Base-by-base conservation (phyloP, 257 asterid genomes). In the Galeopsis tetrahit region DNA sequence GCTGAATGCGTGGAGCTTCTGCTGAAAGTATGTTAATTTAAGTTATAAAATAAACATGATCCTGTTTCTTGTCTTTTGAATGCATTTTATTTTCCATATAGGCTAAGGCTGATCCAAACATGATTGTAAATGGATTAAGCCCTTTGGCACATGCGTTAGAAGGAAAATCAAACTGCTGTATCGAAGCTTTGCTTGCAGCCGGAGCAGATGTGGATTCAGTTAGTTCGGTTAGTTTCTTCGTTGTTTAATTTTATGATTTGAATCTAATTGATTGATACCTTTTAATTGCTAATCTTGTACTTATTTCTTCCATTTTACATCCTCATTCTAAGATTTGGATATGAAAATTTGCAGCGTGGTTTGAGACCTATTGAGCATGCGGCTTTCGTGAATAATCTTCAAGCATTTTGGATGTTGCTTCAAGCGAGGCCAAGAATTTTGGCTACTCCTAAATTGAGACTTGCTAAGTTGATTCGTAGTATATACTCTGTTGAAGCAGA, bases 381-480 rank as follows among this genome's bases (percentile, higher is more conserved):
- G 6, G 72, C 33, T 10, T 39, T 5, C 11, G 21, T 1, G 34
- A 10, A 38, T 53, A 55, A 73, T 7, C 4, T 0, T 7, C 60
- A 64, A 3, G 57, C 8, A 0, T 17, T 73, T 51, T 13, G 6
- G 38, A 59, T 72, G 67, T 73, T 81, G 58, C 63, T 75, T 55
- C 74, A 71, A 5, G 42, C 38, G 68, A 74, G 80, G 62, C 63
- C 56, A 43, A 46, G 53, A 6, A 66, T 70, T 52, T 28, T 66
- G 31, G 0, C 4, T 10, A 66, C 61, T 74, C 76, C 73, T 0
- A 62, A 36, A n/a, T 78, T 82, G 85, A 78, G 74, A 67, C 7
- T 39, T 39, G 1, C 2, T 5, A 6, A 39, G 2, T 39, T 39
- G 10, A 39, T 39, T 2, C 2, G 7, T 39, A 39, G 44, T 39